Evolutionary conservation across 192 early-diverging fungal species (phyloP), one percentile per base, ranked within the genome.

Genomic region (Physocladia obscura): DNA sequence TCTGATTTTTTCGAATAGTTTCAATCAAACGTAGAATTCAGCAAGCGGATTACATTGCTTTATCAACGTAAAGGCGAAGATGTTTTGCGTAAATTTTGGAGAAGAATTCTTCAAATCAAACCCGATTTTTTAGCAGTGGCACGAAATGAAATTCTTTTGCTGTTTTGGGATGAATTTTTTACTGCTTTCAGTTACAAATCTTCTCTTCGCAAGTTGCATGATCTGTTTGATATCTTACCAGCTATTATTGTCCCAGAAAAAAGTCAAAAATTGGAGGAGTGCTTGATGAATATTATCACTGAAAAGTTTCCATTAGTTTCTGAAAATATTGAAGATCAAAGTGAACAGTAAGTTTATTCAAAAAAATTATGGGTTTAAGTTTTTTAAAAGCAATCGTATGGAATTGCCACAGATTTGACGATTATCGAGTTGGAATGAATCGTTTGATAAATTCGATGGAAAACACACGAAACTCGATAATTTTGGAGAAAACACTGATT

Each of bases 391-490:
- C 4, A 34, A 2, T 51, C 49, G 0, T 55, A 15, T 55, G 15
- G 8, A 54, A 17, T 59, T n/a, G n/a, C n/a, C n/a, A 15, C 30
- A 68, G 65, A 57, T 82, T 82, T 26, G 80, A 79, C 36, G 84
- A 87, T 17, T 87, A 88, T 54, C 79, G 79, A 27, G 57, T 73
- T 3, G 74, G 79, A 1, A 78, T 90, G 36, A 77, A 86, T 49
- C 70, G 75, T n/a, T 68, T 91, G 0, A 49, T 91, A 8, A 70
- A 67, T 34, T 77, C 75, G 6, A 73, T 88, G 58, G 79, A 77
- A 8, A 60, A 54, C 1, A 73, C 82, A 1, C 17, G 15, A 15
- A n/a, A 47, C 35, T 70, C 74, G 30, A 78, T 71, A 31, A 60
- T 68, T n/a, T 31, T 91, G 2, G 83, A 87, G 49, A 81, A 81